A percentile compares a stretch with the other conserved stretches of the same genome.
These are phyloP conservation scores for Nakazawaea wickerhamii DNA, from an alignment of 805 yeast genomes.

Conservation along the genomic window DNA sequence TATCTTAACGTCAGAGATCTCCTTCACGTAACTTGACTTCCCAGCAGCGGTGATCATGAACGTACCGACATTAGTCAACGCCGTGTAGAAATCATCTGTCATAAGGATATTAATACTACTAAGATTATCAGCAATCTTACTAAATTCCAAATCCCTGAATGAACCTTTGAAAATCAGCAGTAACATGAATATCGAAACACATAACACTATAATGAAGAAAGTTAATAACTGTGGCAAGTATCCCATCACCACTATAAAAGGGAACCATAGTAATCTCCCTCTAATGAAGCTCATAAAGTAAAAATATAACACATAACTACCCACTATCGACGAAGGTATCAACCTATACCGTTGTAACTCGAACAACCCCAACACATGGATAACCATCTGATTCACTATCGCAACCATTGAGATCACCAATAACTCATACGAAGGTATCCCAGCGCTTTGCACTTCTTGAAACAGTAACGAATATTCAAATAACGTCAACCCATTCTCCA, in stretches of 20 bases:
- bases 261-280: conserved; percentile 44
- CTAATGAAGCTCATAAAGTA: conserved; percentile 34
- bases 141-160: conserved; percentile 25
- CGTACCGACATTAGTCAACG: conserved; percentile 53
- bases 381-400: conserved; percentile 49
- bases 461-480: conserved; percentile 74
- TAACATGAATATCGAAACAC: conserved; percentile 46
- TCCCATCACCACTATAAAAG: conserved; percentile 50
- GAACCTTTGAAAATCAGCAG: conserved; percentile 58
- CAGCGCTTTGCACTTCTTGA: conserved; percentile 57
- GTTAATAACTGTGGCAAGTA: conserved; percentile 64
- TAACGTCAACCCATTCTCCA: conserved; percentile 64
- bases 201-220: conserved; percentile 41
- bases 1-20: conserved; percentile 41
- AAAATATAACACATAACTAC: conserved; percentile 45
- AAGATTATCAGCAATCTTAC: conserved; percentile 27
- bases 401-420: conserved; percentile 50
- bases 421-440: conserved; percentile 48
- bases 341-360: conserved; percentile 51
- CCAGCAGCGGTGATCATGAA: conserved; percentile 66
- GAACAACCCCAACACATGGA: conserved; percentile 59
- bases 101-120: conserved; percentile 35
- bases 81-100: conserved; percentile 63
- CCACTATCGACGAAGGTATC: conserved; percentile 57
- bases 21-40: conserved; percentile 58